phyloP scores from a whole-genome alignment of 371 early-diverging fungal genomes.

The Mortierella sp. region DNA sequence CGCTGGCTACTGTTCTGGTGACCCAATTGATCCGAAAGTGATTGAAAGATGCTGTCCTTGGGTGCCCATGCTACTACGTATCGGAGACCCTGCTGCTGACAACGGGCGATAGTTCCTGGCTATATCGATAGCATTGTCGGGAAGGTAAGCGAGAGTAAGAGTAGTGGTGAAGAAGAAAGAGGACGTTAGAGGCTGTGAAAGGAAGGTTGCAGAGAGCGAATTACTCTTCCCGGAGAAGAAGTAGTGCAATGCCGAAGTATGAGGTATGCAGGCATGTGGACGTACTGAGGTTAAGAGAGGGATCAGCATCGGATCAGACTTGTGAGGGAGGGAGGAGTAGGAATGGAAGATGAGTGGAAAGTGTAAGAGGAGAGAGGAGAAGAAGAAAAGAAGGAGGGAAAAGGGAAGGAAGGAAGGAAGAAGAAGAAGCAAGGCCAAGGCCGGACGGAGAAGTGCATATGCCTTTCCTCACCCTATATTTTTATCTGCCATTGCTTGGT shows the following conservation, averaged over 20 bases:
- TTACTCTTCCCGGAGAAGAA: background rate
- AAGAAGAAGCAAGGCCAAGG: background rate
- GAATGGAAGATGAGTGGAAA: background rate
- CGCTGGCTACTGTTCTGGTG: slow-evolving; percentile 4
- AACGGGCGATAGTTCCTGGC: slow-evolving; percentile 40
- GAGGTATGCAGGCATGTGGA: background rate
- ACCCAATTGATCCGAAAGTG: background rate
- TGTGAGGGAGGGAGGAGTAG: background rate
- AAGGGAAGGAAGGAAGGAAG: background rate
- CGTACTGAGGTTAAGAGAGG: slow-evolving; percentile 32
- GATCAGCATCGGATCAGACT: slow-evolving; percentile 28
- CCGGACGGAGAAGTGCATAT: background rate
- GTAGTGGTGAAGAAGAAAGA: background rate
- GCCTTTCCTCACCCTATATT: too few relatives aligned
- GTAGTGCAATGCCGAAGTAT: background rate
- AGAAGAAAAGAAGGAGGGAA: background rate
- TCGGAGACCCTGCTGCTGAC: slow-evolving; percentile 47
- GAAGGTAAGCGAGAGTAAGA: background rate
- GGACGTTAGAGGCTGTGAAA: background rate
- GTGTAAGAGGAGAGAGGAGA: background rate
- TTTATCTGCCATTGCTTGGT: background rate
- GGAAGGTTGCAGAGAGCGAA: background rate
- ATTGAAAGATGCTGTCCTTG: slow-evolving; percentile 22
- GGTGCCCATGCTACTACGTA: slow-evolving; percentile 37
- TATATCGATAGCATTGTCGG: background rate